phyloP scores from a whole-genome alignment of 139 green algal species.

The Picochlorum costavermella region DNA sequence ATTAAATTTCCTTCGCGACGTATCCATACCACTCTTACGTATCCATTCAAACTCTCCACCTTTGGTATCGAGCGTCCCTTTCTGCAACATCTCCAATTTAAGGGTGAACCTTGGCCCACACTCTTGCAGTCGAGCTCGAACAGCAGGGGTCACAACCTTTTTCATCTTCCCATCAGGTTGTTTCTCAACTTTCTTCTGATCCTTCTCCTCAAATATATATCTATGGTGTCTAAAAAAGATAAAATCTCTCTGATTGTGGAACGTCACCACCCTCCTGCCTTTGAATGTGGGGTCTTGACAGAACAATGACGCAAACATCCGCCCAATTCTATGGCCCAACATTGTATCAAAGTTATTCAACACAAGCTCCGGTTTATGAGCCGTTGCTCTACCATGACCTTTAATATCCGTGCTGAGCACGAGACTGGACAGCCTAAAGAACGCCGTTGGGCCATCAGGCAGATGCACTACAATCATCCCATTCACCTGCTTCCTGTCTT shows the following conservation, averaged over 20 bases:
- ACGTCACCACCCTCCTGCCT: constrained; percentile 83
- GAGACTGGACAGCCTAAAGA: constrained; percentile 74
- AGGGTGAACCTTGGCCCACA: constrained; percentile 95
- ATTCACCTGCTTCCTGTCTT: constrained; percentile 81
- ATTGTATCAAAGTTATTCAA: constrained; percentile 91
- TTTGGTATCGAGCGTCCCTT: constrained; percentile 90
- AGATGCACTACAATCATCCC: constrained; percentile 82
- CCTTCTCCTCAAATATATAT: constrained; percentile 87
- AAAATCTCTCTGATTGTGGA: constrained; percentile 99
- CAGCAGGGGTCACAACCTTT: constrained; percentile 30
- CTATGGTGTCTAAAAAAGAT: constrained; percentile 96
- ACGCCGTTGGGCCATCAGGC: constrained; percentile 79
- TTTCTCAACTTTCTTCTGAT: constrained; percentile 34
- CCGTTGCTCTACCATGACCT: constrained; percentile 66
- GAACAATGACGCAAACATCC: constrained; percentile 90
- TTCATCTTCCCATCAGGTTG: constrained; percentile 29
- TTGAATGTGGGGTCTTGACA: constrained; percentile 83
- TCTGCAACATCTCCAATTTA: constrained; percentile 81
- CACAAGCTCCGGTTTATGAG: constrained; percentile 82
- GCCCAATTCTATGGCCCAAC: constrained; percentile 72
- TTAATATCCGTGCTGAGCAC: constrained; percentile 76
- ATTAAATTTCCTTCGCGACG: constrained; percentile 59
- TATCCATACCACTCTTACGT: constrained; percentile 74
- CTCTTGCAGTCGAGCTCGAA: constrained; percentile 79
- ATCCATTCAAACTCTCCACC: constrained; percentile 95